Evolutionary conservation across 1,139 yeast genomes (phyloP).

Genomic region (Protomyces macrosporus): DNA sequence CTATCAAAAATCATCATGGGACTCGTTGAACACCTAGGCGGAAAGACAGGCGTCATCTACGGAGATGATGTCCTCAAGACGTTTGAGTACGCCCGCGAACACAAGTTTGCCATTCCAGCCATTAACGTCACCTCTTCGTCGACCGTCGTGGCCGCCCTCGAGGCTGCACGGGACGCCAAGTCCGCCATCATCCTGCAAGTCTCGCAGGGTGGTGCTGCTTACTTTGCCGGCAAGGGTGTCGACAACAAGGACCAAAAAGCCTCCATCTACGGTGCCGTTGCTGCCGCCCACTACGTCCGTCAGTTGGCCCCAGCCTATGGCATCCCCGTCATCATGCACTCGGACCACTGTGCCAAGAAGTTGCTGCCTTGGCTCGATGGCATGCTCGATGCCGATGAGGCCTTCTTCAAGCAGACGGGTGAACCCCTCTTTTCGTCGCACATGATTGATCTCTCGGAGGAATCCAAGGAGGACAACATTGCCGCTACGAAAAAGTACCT

Average conservation of each 20-base stretch:
- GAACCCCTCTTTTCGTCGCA: conserved; percentile 97
- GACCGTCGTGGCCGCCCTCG: conserved; percentile 93
- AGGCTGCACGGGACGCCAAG: conserved; percentile 95
- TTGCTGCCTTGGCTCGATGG: conserved; percentile 98
- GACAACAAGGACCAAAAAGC: conserved; percentile 89
- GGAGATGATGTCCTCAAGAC: conserved; percentile 92
- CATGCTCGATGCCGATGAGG: conserved; percentile 95
- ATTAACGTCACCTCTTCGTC: conserved; percentile 91
- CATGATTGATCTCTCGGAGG: conserved; percentile 98
- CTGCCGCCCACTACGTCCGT: conserved; percentile 98
- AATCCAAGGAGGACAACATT: conserved; percentile 92
- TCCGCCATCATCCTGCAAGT: conserved; percentile 95
- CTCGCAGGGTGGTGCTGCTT: conserved; percentile 99
- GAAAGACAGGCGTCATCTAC: conserved; percentile 75
- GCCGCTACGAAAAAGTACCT: conserved; percentile 92
- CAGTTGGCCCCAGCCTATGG: conserved; percentile 94
- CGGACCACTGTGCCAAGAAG: conserved; percentile 99
- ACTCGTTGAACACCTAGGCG: conserved; percentile 23
- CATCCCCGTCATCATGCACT: conserved; percentile 92
- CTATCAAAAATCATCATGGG: conserved; percentile 3
- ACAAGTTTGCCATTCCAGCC: conserved; percentile 97
- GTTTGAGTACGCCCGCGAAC: conserved; percentile 87
- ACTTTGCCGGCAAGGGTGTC: conserved; percentile 77
- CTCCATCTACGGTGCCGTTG: conserved; percentile 89
- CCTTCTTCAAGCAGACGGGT: conserved; percentile 75